These are phyloP conservation scores for Carallia pectinifolia DNA, from an alignment of 345 rosid species.

Conservation along the genomic window DNA sequence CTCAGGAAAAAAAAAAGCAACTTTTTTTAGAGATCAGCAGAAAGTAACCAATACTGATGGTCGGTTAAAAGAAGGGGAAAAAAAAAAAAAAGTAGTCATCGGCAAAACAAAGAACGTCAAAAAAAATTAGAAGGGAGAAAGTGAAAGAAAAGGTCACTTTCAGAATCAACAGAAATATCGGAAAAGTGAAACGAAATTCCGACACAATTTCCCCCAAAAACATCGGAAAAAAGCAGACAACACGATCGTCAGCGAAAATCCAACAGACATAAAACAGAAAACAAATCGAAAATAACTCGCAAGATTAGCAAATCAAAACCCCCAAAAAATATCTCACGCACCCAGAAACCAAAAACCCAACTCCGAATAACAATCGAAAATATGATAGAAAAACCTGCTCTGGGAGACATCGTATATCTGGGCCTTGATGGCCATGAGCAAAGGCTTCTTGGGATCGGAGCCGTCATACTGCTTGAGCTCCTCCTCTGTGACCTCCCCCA, in stretches of 20 bases:
- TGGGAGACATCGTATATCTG: conserved; percentile 99
- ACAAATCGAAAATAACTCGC: too few relatives aligned
- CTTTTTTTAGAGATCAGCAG: background rate
- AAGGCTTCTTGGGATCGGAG: conserved; percentile 71
- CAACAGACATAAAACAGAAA: too few relatives aligned
- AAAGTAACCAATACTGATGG: background rate
- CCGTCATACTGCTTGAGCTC: conserved; percentile 89
- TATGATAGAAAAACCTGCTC: conserved; percentile 51
- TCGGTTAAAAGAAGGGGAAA: background rate
- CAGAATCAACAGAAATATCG: background rate
- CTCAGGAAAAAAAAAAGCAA: background rate
- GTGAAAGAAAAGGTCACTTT: background rate
- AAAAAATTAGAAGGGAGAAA: background rate
- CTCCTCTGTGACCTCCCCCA: conserved; percentile 83
- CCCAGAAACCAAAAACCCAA: background rate
- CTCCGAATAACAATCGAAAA: background rate
- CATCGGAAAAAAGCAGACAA: too few relatives aligned
- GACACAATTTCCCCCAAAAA: too few relatives aligned
- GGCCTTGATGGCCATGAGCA: conserved; percentile 96
- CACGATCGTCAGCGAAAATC: too few relatives aligned
- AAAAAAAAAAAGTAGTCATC: background rate
- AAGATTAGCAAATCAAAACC: too few relatives aligned
- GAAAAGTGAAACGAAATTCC: background rate
- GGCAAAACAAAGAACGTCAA: background rate
- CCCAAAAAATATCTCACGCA: too few relatives aligned